Percentiles rank a stretch among this genome's conserved stretches.
Conservation (phyloP, 2,329 filamentous ascomycete genomes). For the Aspergillus eucalypticola region DNA sequence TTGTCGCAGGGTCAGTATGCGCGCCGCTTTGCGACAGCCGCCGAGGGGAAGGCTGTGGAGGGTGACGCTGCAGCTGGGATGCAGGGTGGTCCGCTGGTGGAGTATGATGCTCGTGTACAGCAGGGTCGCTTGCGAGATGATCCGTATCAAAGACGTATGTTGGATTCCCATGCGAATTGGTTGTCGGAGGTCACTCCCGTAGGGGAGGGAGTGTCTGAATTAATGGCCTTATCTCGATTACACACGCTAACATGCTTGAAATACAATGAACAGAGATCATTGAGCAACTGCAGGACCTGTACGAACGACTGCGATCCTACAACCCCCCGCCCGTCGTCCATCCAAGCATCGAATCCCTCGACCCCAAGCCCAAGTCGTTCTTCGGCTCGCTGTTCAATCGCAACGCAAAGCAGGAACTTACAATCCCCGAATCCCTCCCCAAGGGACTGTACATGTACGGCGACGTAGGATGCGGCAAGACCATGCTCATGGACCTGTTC, state of each 20-base stretch:
- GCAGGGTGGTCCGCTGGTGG: slow-evolving; percentile 69
- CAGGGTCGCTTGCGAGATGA: slow-evolving; percentile 77
- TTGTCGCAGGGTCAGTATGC: slow-evolving; percentile 4
- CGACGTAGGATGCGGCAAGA: slow-evolving; percentile 96
- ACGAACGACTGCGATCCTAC: slow-evolving; percentile 78
- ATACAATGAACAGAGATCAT: slow-evolving; percentile 67
- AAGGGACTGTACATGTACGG: slow-evolving; percentile 93
- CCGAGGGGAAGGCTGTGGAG: slow-evolving; percentile 10
- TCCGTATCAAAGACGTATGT: slow-evolving; percentile 79
- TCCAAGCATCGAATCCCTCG: slow-evolving; percentile 71
- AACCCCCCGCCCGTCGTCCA: slow-evolving; percentile 71
- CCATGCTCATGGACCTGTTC: slow-evolving; percentile 99
- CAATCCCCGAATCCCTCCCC: slow-evolving; percentile 72
- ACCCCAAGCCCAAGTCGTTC: slow-evolving; percentile 55
- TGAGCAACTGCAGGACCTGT: slow-evolving; percentile 81
- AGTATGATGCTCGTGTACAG: slow-evolving; percentile 82
- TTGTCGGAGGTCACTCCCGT: neutral
- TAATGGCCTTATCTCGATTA: neutral
- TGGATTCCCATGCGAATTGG: neutral
- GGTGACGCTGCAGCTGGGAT: slow-evolving; percentile 11
- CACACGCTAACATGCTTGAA: neutral
- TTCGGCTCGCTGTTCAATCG: slow-evolving; percentile 51
- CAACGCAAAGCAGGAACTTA: slow-evolving; percentile 31
- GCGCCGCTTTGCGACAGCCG: slow-evolving; percentile 22
- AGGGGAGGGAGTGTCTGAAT: neutral